Base-by-base conservation (phyloP, 305 asterid species). In the Fraxinus ornus region DNA sequence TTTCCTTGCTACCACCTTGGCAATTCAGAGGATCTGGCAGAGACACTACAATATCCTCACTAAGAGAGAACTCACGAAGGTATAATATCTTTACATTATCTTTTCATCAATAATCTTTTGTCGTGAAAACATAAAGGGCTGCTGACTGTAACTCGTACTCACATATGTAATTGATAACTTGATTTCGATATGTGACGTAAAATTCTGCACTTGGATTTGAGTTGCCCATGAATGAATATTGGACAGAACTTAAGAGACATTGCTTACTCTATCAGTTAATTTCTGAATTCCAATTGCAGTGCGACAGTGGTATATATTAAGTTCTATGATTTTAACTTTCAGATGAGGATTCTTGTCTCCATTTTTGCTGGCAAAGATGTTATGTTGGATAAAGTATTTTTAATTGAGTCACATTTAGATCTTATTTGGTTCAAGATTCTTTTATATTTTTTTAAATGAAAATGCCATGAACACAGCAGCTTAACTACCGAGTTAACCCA, bases 11-110 rank as follows among this genome's bases (percentile, higher is more conserved):
- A 88, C 89, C 78, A 91, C 92, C 81, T 60, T 91, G 92, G 90
- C 89, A 36, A 78, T 91, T 83, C 94, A 91, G 86, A 87, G 91
- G 90, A 89, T 91, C 79, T 89, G 91, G 92, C 94, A 91, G 85
- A 91, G 91, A 66, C 94, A 91, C 85, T 89, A 91, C 44, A 90
- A 89, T 84, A 89, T 91, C 85, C 90, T 91, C 75, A 87, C 94
- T 35, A 91, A 91, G 84, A 91, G 88, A 83, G 94, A 89, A 75
- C 89, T 91, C 80, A 89, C 94, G 1, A 89, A 91, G 90, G 94
- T 89, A 19, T 49, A 12, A 19, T 83, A 12, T 41, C 78, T 81
- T 77, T 22, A 22, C 35, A 41, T 2, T 77, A 71, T 75, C 33
- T 39, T 39, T 70, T 66, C 73, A 26, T 66, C n/a, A 66, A 26